phyloP scores from a whole-genome alignment of 2,329 filamentous ascomycete genomes.

The Aureobasidium sp. region DNA sequence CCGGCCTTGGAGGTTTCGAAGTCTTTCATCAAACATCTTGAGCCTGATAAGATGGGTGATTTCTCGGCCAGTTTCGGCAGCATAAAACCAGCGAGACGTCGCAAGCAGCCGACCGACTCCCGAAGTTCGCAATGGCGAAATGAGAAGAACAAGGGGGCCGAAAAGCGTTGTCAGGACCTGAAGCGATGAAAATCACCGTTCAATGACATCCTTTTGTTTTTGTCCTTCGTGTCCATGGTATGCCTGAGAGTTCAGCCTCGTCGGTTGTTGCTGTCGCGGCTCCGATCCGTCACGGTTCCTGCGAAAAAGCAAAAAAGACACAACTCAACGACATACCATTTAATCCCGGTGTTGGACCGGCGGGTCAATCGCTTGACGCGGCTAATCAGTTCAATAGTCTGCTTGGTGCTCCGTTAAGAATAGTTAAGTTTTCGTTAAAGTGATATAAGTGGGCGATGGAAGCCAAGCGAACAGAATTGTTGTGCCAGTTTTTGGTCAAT shows the following conservation, averaged over 20 bases:
- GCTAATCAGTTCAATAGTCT: constrained; percentile 12
- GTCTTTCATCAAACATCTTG: not conserved
- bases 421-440: constrained; percentile 11
- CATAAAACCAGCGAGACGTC: not conserved
- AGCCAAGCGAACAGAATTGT: constrained; percentile 5
- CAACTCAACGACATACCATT: not conserved
- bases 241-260: not conserved
- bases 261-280: constrained; percentile 3
- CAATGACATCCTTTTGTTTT: not conserved
- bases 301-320: not conserved
- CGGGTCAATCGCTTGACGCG: constrained; percentile 6
- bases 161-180: not conserved
- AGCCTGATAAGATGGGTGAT: constrained; percentile 1
- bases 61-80: constrained; percentile 3
- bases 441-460: constrained; percentile 9
- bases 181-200: not conserved
- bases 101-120: not conserved
- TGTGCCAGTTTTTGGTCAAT: not conserved
- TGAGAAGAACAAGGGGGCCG: not conserved
- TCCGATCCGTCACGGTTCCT: not conserved
- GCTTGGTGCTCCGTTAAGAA: not conserved
- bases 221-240: not conserved
- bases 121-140: not conserved
- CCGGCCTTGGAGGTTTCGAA: not conserved
- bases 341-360: constrained; percentile 8